Conservation (phyloP, 768 basidiomycete species). For the Lentinula edodes region DNA sequence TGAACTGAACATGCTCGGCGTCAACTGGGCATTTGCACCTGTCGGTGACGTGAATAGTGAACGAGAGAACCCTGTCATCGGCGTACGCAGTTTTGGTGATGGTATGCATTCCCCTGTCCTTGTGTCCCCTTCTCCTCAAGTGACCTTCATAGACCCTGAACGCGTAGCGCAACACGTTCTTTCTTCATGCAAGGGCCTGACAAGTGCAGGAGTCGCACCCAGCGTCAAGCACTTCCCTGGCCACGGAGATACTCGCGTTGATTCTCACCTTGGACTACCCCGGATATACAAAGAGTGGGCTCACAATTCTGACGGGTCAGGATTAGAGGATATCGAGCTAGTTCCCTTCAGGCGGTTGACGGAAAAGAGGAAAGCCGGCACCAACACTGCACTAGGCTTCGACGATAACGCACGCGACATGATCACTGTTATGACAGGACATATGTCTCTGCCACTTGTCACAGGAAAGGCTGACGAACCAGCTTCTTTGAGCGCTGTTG, state of each 20-base stretch:
- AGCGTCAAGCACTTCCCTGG: constrained; percentile 72
- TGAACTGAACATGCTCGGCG: constrained; percentile 56
- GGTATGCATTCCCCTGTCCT: constrained; percentile 27
- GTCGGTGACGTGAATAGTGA: constrained; percentile 74
- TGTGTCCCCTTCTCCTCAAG: background rate
- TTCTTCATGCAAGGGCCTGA: constrained; percentile 45
- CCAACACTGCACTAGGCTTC: constrained; percentile 53
- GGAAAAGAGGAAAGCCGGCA: constrained; percentile 35
- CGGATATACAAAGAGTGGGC: constrained; percentile 39
- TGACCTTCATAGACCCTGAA: constrained; percentile 38
- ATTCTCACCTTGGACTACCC: constrained; percentile 66
- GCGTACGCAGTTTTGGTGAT: constrained; percentile 68
- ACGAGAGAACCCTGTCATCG: constrained; percentile 64
- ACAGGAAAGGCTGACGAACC: constrained; percentile 47
- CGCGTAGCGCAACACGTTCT: constrained; percentile 43
- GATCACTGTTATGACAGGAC: constrained; percentile 66
- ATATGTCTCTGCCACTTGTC: constrained; percentile 62
- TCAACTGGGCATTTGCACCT: constrained; percentile 70
- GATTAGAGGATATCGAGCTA: background rate
- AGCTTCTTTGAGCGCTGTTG: constrained; percentile 47
- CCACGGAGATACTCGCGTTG: constrained; percentile 68
- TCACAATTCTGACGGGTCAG: background rate
- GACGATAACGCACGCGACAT: constrained; percentile 26
- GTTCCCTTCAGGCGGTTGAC: constrained; percentile 16
- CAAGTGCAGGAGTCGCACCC: constrained; percentile 46